Conservation (phyloP, 2,329 filamentous ascomycete genomes). For the Fusarium succisae region DNA sequence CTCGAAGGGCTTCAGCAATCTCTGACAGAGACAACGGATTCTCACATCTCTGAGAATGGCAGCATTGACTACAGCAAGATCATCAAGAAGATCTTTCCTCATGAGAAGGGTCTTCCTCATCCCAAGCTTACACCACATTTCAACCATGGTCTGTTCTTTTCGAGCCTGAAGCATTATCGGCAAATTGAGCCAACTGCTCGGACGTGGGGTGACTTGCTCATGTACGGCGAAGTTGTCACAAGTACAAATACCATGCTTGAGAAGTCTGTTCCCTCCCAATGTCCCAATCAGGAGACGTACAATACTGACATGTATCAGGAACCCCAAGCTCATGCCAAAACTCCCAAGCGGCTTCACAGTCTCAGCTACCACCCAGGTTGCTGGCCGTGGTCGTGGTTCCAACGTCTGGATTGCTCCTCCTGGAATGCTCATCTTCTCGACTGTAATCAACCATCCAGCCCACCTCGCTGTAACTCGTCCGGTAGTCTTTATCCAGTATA, state of each 20-base stretch:
- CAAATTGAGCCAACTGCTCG: slow-evolving; percentile 62
- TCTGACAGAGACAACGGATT: slow-evolving; percentile 49
- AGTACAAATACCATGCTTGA: slow-evolving; percentile 94
- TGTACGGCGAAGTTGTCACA: slow-evolving; percentile 93
- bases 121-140: slow-evolving; percentile 84
- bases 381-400: slow-evolving; percentile 85
- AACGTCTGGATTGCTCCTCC: slow-evolving; percentile 96
- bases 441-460: slow-evolving; percentile 83
- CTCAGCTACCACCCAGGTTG: slow-evolving; percentile 86
- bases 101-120: slow-evolving; percentile 74
- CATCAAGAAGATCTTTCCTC: slow-evolving; percentile 77
- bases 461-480: slow-evolving; percentile 77
- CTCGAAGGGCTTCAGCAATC: slow-evolving; percentile 64
- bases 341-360: slow-evolving; percentile 89
- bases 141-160: slow-evolving; percentile 82
- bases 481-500: slow-evolving; percentile 93
- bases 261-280: too few relatives aligned
- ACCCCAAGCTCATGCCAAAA: slow-evolving; percentile 77
- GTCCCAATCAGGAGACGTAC: neutral
- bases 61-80: slow-evolving; percentile 79
- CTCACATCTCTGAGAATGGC: slow-evolving; percentile 51
- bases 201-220: slow-evolving; percentile 78
- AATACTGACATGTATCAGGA: slow-evolving; percentile 59
- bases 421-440: slow-evolving; percentile 87
- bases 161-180: slow-evolving; percentile 75